Percentiles rank a stretch among this genome's conserved stretches.
These are phyloP conservation scores for Fistulinella prunicolor DNA, from an alignment of 768 basidiomycete species.

Conservation along the genomic window DNA sequence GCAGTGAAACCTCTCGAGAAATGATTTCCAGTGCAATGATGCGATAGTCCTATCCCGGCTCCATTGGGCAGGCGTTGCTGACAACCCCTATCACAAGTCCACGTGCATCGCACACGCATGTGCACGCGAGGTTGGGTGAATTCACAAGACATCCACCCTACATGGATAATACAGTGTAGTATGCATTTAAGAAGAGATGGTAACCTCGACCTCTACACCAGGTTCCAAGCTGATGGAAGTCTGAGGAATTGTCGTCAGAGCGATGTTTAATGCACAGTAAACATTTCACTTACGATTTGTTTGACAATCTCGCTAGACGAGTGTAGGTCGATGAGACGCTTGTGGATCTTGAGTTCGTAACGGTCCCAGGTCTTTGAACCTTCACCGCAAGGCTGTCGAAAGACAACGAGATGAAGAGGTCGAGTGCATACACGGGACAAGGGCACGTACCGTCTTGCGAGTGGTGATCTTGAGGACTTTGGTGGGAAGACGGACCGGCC, in stretches of 20 bases:
- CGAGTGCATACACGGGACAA: not conserved
- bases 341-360: slow-evolving; percentile 99
- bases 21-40: too few relatives aligned
- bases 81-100: too few relatives aligned
- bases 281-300: slow-evolving; percentile 81
- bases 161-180: slow-evolving; percentile 1
- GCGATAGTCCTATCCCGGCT: too few relatives aligned
- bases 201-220: slow-evolving; percentile 98
- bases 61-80: too few relatives aligned
- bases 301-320: slow-evolving; percentile 99
- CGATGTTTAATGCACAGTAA: not conserved
- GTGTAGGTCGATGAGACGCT: slow-evolving; percentile 98
- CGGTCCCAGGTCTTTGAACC: slow-evolving; percentile 99
- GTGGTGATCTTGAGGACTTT: slow-evolving; percentile 99
- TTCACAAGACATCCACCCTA: not conserved
- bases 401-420: slow-evolving; percentile 1
- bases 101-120: not conserved
- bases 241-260: slow-evolving; percentile 39
- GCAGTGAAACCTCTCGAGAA: too few relatives aligned
- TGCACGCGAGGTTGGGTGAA: not conserved
- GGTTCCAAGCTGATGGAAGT: slow-evolving; percentile 99
- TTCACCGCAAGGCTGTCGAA: slow-evolving; percentile 91
- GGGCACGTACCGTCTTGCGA: slow-evolving; percentile 84
- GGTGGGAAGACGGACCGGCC: slow-evolving; percentile 97
- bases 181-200: slow-evolving; percentile 69